A percentile compares a stretch with the other conserved stretches of the same genome.
Evolutionary conservation across 768 basidiomycete species (phyloP).

Genomic region (Lentinula lateritia): DNA sequence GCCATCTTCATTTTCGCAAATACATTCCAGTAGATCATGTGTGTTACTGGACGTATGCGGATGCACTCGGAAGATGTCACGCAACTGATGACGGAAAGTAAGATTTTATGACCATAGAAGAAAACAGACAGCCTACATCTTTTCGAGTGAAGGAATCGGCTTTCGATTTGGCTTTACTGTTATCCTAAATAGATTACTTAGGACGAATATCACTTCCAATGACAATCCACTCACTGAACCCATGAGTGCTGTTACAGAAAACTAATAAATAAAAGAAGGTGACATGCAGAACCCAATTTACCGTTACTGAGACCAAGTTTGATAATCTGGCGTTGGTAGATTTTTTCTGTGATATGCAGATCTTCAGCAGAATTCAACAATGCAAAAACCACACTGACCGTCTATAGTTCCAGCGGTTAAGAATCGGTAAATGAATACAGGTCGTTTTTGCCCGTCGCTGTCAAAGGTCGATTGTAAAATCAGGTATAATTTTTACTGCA

Average conservation of each 20-base stretch:
- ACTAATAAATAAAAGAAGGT: constrained; percentile 1
- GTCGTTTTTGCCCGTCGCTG: constrained; percentile 91
- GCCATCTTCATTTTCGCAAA: constrained; percentile 38
- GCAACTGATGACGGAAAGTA: constrained; percentile 47
- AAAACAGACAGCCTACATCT: constrained; percentile 50
- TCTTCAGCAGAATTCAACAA: neutral
- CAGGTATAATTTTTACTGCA: neutral
- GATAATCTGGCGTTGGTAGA: constrained; percentile 90
- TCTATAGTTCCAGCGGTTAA: constrained; percentile 88
- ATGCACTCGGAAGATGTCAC: constrained; percentile 89
- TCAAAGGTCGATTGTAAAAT: constrained; percentile 7
- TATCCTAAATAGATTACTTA: constrained; percentile 11
- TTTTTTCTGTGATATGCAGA: constrained; percentile 58
- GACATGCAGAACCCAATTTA: constrained; percentile 22
- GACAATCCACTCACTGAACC: constrained; percentile 45
- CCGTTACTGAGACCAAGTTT: constrained; percentile 89
- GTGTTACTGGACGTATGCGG: constrained; percentile 79
- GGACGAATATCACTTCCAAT: neutral
- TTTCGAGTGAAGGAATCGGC: constrained; percentile 83
- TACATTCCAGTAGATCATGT: constrained; percentile 85
- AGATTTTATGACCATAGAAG: neutral
- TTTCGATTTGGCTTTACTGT: constrained; percentile 49
- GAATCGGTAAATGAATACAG: constrained; percentile 87
- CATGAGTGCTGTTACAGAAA: constrained; percentile 50
- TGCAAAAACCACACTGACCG: constrained; percentile 35